Evolutionary conservation across 2,329 filamentous ascomycete genomes (phyloP).

Genomic region (Myrmaecium sp.): DNA sequence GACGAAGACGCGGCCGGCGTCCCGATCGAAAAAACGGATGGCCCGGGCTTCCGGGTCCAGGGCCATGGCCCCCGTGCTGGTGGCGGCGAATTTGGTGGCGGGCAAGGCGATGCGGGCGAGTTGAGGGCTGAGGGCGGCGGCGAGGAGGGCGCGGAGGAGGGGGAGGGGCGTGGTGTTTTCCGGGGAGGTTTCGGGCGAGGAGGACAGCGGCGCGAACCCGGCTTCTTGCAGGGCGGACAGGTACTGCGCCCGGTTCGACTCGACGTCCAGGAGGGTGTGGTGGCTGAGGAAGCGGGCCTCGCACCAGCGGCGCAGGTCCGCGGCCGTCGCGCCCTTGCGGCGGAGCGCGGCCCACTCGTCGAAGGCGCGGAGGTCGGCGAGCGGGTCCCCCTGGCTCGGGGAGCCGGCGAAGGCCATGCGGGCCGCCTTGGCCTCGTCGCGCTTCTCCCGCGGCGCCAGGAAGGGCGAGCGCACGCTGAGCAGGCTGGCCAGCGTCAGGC

Average conservation of each 20-base stretch:
- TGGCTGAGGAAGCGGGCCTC: slow-evolving; percentile 69
- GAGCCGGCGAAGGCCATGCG: slow-evolving; percentile 55
- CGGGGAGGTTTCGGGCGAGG: slow-evolving; percentile 10
- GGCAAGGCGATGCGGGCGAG: slow-evolving; percentile 85
- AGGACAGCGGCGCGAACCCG: slow-evolving; percentile 46
- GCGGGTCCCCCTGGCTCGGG: slow-evolving; percentile 63
- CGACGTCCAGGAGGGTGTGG: slow-evolving; percentile 74
- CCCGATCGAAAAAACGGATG: slow-evolving; percentile 69
- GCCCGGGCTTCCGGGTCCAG: slow-evolving; percentile 81
- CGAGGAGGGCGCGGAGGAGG: slow-evolving; percentile 30
- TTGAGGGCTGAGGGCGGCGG: slow-evolving; percentile 49
- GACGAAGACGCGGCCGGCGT: slow-evolving; percentile 58
- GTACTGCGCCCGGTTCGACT: slow-evolving; percentile 73
- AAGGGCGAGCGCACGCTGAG: slow-evolving; percentile 84
- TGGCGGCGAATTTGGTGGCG: slow-evolving; percentile 84
- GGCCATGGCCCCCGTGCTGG: slow-evolving; percentile 76
- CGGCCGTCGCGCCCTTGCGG: slow-evolving; percentile 36
- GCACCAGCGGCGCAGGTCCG: slow-evolving; percentile 60
- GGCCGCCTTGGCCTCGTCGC: slow-evolving; percentile 66
- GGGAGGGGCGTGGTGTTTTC: slow-evolving; percentile 19
- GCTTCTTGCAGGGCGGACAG: slow-evolving; percentile 72
- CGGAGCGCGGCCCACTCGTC: slow-evolving; percentile 61
- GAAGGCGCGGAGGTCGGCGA: slow-evolving; percentile 74
- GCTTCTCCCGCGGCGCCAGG: slow-evolving; percentile 62
- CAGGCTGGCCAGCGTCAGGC: slow-evolving; percentile 76